A percentile compares a stretch with the other conserved stretches of the same genome.
Conservation (phyloP, 75 land plant genomes). For the Adiantum capillusveneris region DNA sequence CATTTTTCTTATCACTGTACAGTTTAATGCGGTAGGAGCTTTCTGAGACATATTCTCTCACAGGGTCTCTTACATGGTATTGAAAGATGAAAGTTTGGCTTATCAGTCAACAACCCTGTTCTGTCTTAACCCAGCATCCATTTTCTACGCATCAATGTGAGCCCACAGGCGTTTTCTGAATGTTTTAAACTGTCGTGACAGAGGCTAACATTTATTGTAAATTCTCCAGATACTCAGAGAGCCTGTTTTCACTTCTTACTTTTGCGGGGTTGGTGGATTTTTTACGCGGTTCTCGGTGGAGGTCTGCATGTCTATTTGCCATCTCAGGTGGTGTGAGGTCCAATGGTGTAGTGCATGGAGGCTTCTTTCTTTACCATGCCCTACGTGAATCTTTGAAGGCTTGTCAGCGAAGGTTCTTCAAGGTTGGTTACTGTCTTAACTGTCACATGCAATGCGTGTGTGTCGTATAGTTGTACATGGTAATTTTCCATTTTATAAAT, state of each 20-base stretch:
- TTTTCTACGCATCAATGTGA: slow-evolving; percentile 94
- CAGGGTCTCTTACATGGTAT: slow-evolving; percentile 64
- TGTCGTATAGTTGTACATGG: no score
- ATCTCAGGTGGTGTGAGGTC: slow-evolving; percentile 79
- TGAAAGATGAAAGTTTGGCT: slow-evolving; percentile 57
- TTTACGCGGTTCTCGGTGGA: slow-evolving; percentile 42
- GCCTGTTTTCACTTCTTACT: slow-evolving; percentile 74
- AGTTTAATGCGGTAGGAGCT: neutral
- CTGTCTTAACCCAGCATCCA: slow-evolving; percentile 97
- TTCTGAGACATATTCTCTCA: slow-evolving; percentile 5
- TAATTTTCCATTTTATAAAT: no score
- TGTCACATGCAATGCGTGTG: no score
- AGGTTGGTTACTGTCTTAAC: slow-evolving; percentile 45
- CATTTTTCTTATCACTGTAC: neutral
- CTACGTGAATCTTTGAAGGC: slow-evolving; percentile 55
- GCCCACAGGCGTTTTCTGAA: slow-evolving; percentile 2
- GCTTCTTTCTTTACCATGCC: slow-evolving; percentile 74
- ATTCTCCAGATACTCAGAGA: slow-evolving; percentile 80
- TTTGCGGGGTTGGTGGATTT: slow-evolving; percentile 72
- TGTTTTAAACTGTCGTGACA: no score
- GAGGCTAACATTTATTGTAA: no score
- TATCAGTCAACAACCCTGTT: slow-evolving; percentile 60
- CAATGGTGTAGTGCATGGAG: slow-evolving; percentile 92
- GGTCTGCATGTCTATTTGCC: slow-evolving; percentile 57
- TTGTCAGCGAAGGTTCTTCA: slow-evolving; percentile 11